Percentiles rank a stretch among this genome's conserved stretches.
Conservation (phyloP, 192 early-diverging fungal genomes). For the Coemansia sp. region DNA sequence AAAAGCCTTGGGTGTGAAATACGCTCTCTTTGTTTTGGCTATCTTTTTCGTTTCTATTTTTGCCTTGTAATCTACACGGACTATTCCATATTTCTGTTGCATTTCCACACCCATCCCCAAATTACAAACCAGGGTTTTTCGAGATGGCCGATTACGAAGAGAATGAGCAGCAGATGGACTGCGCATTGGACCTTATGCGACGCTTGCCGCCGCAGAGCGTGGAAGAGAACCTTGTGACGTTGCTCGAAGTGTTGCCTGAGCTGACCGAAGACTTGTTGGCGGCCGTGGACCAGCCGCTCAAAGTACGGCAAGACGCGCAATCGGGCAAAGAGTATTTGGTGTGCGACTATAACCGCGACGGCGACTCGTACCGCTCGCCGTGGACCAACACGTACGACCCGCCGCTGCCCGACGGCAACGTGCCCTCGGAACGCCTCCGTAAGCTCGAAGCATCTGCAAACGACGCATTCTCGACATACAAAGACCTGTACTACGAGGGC, state of each 20-base stretch:
- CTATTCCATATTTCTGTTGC: neutral
- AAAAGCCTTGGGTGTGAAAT: too few species aligned
- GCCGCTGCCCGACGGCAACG: constrained; percentile 70
- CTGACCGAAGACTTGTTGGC: constrained; percentile 89
- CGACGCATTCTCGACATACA: constrained; percentile 95
- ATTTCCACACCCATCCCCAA: neutral
- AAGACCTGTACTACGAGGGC: constrained; percentile 88
- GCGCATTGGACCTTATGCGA: constrained; percentile 96
- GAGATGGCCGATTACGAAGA: constrained; percentile 48
- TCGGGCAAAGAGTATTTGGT: constrained; percentile 81
- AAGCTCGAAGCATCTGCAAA: constrained; percentile 90
- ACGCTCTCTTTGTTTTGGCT: too few species aligned
- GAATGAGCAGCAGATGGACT: constrained; percentile 72
- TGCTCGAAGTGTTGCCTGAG: constrained; percentile 81
- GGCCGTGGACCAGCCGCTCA: constrained; percentile 90
- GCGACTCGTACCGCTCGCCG: constrained; percentile 91
- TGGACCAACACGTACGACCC: constrained; percentile 97
- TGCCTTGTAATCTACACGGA: neutral
- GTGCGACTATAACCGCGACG: constrained; percentile 97
- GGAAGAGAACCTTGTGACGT: constrained; percentile 79
- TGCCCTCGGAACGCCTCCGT: constrained; percentile 77
- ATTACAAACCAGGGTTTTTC: too few species aligned
- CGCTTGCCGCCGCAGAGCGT: constrained; percentile 91
- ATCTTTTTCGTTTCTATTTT: too few species aligned
- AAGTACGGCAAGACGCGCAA: constrained; percentile 64